Percentiles rank a stretch among this genome's conserved stretches.
Conservation (phyloP, 192 early-diverging fungal species). For the Mortierella claussenii region DNA sequence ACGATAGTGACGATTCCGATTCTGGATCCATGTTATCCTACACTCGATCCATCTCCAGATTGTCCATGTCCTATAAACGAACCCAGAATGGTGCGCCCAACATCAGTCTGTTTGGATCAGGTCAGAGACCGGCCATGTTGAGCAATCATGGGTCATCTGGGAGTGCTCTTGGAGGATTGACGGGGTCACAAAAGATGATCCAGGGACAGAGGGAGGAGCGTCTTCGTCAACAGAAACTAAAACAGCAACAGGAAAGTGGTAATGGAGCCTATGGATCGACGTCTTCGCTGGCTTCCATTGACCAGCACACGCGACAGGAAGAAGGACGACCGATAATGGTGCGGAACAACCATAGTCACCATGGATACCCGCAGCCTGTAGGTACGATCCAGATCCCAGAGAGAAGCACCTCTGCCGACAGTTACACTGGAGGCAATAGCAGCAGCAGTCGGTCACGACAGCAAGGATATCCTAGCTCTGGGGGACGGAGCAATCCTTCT, state of each 20-base stretch:
- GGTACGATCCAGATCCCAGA: conserved; percentile 19
- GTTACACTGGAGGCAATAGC: not conserved
- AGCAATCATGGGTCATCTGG: not conserved
- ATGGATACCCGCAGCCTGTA: not conserved
- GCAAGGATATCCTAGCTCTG: conserved; percentile 7
- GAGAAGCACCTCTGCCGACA: conserved; percentile 35
- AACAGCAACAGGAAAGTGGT: conserved; percentile 19
- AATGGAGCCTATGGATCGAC: too few species aligned
- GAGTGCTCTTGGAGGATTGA: conserved; percentile 4
- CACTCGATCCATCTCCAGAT: conserved; percentile 33
- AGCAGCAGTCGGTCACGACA: conserved; percentile 16
- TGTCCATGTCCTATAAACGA: conserved; percentile 43
- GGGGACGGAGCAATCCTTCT: conserved; percentile 21
- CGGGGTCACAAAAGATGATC: conserved; percentile 45
- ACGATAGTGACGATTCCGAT: conserved; percentile 41
- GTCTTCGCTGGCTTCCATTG: conserved; percentile 13
- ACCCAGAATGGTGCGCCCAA: conserved; percentile 32
- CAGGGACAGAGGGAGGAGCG: conserved; percentile 48
- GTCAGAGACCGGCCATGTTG: conserved; percentile 31
- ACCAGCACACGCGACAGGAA: conserved; percentile 7
- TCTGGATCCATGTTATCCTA: conserved; percentile 48
- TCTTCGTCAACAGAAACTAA: conserved; percentile 34
- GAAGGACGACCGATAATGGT: conserved; percentile 15
- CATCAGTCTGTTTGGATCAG: conserved; percentile 37
- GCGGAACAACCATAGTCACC: not conserved